Evolutionary conservation across 164 flowering plant genomes (phyloP), one percentile per base, ranked within the genome.

Genomic region (Sedum album): DNA sequence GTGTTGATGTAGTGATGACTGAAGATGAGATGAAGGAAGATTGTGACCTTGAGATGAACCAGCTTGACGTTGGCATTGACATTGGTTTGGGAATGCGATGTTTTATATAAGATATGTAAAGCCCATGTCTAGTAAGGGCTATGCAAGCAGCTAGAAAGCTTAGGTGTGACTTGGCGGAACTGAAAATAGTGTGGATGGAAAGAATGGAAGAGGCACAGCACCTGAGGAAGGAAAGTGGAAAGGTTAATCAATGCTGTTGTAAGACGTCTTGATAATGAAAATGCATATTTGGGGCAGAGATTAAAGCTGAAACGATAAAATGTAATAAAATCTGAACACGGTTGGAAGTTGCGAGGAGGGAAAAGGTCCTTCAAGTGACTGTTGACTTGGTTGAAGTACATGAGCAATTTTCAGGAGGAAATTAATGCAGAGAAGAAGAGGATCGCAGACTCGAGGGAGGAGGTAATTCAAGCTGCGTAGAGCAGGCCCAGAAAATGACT

Each of bases 141-240:
- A 80, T 95, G 94, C 97, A 92, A 82, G 99, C 97, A 73, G 99
- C 99, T 31, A 86, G 81, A 79, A 95, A 84, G 84, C 91, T 95
- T 15, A 88, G 94, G 66, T 72, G 74, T 79, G 99, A 95, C 70
- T 76, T 90, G 44, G 88, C 88, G n/a, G 97, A 95, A 74, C 89
- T 92, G 25, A 95, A 88, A 77, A 77, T 82, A 77, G 74, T 92
- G 79, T 81, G 97, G 68, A 85, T 86, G 85, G 97, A 94, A 74
- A 85, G 85, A 70, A 97, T 90, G 60, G 60, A 53, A 70, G 97
- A 92, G 71, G 90, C 87, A 5, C 93, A 87, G 42, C 71, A 83
- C 31, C 71, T 91, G 74, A 91, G 88, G 79, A 89, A 89, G 73
- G 97, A 97, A 31, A 90, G 96, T 62, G 82, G 88, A 65, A 94